phyloP scores from a whole-genome alignment of 1,284 basidiomycete genomes.

The Ganoderma lingzhi region DNA sequence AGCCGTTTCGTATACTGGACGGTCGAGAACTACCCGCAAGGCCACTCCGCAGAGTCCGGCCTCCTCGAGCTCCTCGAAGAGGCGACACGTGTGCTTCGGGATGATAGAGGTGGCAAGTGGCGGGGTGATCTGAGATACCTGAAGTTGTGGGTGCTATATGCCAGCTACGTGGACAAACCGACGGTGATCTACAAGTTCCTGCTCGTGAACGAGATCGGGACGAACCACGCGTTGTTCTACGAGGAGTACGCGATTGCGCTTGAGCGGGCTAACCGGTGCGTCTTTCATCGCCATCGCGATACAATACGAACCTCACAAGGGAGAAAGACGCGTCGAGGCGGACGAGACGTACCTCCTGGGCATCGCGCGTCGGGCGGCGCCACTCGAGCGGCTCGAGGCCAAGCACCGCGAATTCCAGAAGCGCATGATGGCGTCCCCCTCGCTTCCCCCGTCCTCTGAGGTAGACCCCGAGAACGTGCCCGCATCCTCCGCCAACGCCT shows the following conservation, averaged over 20 bases:
- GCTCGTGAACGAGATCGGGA: constrained; percentile 90
- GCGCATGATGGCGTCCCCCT: constrained; percentile 67
- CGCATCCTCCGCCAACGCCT: constrained; percentile 37
- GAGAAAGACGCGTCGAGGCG: constrained; percentile 79
- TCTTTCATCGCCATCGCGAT: constrained; percentile 35
- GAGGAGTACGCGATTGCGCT: constrained; percentile 90
- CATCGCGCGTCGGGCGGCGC: constrained; percentile 84
- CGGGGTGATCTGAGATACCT: constrained; percentile 85
- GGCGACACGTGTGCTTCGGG: constrained; percentile 79
- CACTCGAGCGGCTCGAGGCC: constrained; percentile 85
- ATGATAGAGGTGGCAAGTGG: constrained; percentile 70
- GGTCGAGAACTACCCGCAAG: constrained; percentile 72
- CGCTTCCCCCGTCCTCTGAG: constrained; percentile 31
- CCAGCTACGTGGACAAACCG: constrained; percentile 81
- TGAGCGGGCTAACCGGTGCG: constrained; percentile 77
- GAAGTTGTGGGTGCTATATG: constrained; percentile 93
- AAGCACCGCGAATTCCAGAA: constrained; percentile 91
- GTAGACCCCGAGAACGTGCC: constrained; percentile 35
- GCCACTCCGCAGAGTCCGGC: constrained; percentile 75
- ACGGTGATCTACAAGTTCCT: constrained; percentile 86
- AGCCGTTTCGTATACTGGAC: constrained; percentile 75
- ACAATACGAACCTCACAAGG: constrained; percentile 12
- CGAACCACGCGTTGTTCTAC: constrained; percentile 83
- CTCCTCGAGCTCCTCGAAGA: constrained; percentile 85
- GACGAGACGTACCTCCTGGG: constrained; percentile 90